Conservation (phyloP, 192 early-diverging fungal genomes). For the Funneliformis mosseae region DNA sequence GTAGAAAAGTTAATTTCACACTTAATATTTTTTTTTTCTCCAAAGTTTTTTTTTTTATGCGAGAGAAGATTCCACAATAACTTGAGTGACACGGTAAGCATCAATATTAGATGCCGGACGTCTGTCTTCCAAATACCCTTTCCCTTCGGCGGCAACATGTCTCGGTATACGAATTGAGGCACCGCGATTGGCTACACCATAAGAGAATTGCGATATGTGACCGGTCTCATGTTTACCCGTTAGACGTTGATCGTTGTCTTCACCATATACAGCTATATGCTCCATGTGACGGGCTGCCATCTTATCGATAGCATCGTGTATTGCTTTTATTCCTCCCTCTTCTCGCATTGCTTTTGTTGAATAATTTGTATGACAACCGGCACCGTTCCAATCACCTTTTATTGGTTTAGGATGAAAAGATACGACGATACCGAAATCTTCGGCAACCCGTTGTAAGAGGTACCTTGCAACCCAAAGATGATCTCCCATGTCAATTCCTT, state of each 20-base stretch:
- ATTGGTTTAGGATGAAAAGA: slow-evolving; percentile 62
- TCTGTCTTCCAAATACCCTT: slow-evolving; percentile 61
- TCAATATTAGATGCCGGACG: slow-evolving; percentile 62
- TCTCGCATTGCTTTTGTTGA: slow-evolving; percentile 55
- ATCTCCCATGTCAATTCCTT: slow-evolving; percentile 58
- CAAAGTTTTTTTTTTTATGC: background rate
- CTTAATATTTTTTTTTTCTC: background rate
- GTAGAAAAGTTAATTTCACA: slow-evolving; percentile 16
- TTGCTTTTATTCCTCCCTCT: slow-evolving; percentile 52
- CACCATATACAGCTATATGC: slow-evolving; percentile 61
- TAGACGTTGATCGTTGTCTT: slow-evolving; percentile 58
- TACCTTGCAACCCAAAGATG: slow-evolving; percentile 59
- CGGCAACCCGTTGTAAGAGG: slow-evolving; percentile 54
- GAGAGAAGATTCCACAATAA: slow-evolving; percentile 49
- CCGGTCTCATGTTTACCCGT: slow-evolving; percentile 59
- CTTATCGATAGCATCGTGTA: slow-evolving; percentile 58
- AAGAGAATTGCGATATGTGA: slow-evolving; percentile 52
- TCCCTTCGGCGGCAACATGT: slow-evolving; percentile 54
- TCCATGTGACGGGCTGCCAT: slow-evolving; percentile 45
- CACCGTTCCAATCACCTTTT: slow-evolving; percentile 62
- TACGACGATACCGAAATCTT: slow-evolving; percentile 60
- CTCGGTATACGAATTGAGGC: slow-evolving; percentile 62
- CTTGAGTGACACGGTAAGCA: slow-evolving; percentile 55
- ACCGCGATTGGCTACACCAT: slow-evolving; percentile 59
- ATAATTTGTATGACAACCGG: slow-evolving; percentile 61